Conservation (phyloP, 129 eudicot genomes). For the Dittrichia graveolens region DNA sequence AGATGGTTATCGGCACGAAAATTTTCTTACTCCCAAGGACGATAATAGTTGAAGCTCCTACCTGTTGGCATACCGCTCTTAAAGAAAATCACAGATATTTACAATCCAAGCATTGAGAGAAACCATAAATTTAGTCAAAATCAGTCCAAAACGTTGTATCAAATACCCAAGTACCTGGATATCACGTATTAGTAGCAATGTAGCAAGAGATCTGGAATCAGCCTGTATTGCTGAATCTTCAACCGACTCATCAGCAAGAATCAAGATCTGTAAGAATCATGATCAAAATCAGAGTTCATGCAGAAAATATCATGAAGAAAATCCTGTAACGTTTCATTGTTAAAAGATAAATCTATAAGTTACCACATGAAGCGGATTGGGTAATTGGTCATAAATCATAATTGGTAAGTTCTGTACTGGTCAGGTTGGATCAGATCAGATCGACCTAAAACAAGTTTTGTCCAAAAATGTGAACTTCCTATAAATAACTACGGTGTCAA, state of each 20-base stretch:
- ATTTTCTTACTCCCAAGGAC: background rate
- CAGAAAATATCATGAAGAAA: background rate
- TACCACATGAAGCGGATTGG: background rate
- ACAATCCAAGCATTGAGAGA: background rate
- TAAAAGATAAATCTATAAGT: slow-evolving; percentile 4
- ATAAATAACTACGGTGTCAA: too few species aligned
- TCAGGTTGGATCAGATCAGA: too few species aligned
- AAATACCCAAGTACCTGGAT: slow-evolving; percentile 60
- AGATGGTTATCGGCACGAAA: background rate
- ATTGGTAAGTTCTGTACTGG: too few species aligned
- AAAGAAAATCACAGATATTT: background rate
- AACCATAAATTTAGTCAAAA: background rate
- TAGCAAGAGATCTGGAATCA: slow-evolving; percentile 91
- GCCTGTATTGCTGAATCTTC: slow-evolving; percentile 96
- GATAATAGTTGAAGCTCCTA: background rate
- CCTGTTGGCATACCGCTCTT: background rate
- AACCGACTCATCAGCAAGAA: slow-evolving; percentile 90
- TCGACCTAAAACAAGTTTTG: too few species aligned
- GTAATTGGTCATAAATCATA: too few species aligned
- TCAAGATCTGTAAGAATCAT: slow-evolving; percentile 61
- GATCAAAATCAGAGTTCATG: slow-evolving; percentile 25
- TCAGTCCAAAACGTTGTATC: background rate
- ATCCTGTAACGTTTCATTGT: background rate
- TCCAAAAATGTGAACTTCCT: too few species aligned
- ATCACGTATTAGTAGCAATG: slow-evolving; percentile 79